Percentiles rank a stretch among this genome's conserved stretches.
Evolutionary conservation across 352 stramenopile genomes (phyloP).

Genomic region (Globisporangium emineosum): DNA sequence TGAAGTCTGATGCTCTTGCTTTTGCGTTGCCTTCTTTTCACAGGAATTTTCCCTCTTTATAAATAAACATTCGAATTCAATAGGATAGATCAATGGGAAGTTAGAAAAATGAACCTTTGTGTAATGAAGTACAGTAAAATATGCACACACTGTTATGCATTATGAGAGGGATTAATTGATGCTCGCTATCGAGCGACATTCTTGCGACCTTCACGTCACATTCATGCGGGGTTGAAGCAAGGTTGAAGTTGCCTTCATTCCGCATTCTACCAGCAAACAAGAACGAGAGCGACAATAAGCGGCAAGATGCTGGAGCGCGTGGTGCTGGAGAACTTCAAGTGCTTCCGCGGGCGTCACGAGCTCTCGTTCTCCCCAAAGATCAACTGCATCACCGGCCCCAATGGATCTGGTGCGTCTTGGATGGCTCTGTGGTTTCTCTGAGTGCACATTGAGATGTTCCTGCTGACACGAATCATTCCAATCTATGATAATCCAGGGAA

Average conservation of each 20-base stretch:
- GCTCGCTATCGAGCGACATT: neutral
- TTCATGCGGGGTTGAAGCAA: constrained; percentile 9
- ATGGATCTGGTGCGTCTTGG: constrained; percentile 29
- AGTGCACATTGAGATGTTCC: no score
- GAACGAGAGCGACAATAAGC: neutral
- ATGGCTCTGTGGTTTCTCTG: constrained; percentile 1
- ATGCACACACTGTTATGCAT: no score
- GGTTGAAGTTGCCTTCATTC: constrained; percentile 10
- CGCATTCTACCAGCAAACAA: neutral
- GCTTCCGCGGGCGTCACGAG: neutral
- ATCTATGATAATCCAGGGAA: constrained; percentile 22
- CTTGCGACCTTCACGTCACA: constrained; percentile 14
- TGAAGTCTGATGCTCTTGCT: no score
- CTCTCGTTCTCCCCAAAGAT: neutral
- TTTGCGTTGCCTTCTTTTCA: no score
- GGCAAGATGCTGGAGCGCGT: constrained; percentile 29
- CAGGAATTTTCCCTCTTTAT: no score
- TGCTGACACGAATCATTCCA: neutral
- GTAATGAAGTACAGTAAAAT: no score
- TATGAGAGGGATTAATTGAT: no score
- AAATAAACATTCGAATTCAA: no score
- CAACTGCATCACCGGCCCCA: constrained; percentile 9
- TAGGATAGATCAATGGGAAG: no score
- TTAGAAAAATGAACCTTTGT: no score
- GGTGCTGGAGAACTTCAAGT: constrained; percentile 45